phyloP scores from a whole-genome alignment of 2,329 filamentous ascomycete genomes.

The Clonostachys rhizophaga region DNA sequence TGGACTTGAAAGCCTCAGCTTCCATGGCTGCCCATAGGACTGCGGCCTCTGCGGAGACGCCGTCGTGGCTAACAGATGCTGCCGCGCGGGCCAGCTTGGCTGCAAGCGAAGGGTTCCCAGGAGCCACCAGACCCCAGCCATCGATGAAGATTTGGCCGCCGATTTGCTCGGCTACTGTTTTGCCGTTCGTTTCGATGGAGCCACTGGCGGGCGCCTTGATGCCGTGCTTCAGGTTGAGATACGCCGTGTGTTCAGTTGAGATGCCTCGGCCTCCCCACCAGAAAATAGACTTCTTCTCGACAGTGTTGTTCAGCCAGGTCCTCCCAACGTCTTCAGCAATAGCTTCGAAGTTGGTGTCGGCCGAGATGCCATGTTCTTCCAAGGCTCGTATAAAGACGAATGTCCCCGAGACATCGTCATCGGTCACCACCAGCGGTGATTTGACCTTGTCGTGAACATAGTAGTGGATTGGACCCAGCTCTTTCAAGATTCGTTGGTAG shows the following conservation, averaged over 20 bases:
- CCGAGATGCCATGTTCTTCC: slow-evolving; percentile 16
- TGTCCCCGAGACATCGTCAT: slow-evolving; percentile 26
- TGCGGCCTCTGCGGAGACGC: slow-evolving; percentile 27
- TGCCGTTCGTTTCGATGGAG: slow-evolving; percentile 11
- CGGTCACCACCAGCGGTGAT: slow-evolving; percentile 20
- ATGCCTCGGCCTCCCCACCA: slow-evolving; percentile 32
- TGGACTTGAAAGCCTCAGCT: slow-evolving; percentile 24
- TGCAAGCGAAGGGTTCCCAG: slow-evolving; percentile 20
- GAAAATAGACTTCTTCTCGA: slow-evolving; percentile 17
- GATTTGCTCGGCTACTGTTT: slow-evolving; percentile 26
- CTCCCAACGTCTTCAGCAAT: slow-evolving; percentile 4
- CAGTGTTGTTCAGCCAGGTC: slow-evolving; percentile 7
- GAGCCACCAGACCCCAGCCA: slow-evolving; percentile 25
- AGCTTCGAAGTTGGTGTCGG: neutral
- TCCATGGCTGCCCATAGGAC: slow-evolving; percentile 31
- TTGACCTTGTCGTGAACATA: slow-evolving; percentile 21
- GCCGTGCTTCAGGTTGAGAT: slow-evolving; percentile 27
- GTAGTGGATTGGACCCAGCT: slow-evolving; percentile 20
- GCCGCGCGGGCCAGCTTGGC: slow-evolving; percentile 21
- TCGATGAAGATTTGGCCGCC: slow-evolving; percentile 32
- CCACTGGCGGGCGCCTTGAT: slow-evolving; percentile 24
- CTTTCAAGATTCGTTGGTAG: slow-evolving; percentile 19
- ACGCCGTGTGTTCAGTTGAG: slow-evolving; percentile 30
- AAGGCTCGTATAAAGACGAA: slow-evolving; percentile 27
- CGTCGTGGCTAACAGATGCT: slow-evolving; percentile 28